Evolutionary conservation across 176 grass and related monocot genomes (phyloP), one percentile per base, ranked within the genome.

Genomic region (Paspalum notatum): DNA sequence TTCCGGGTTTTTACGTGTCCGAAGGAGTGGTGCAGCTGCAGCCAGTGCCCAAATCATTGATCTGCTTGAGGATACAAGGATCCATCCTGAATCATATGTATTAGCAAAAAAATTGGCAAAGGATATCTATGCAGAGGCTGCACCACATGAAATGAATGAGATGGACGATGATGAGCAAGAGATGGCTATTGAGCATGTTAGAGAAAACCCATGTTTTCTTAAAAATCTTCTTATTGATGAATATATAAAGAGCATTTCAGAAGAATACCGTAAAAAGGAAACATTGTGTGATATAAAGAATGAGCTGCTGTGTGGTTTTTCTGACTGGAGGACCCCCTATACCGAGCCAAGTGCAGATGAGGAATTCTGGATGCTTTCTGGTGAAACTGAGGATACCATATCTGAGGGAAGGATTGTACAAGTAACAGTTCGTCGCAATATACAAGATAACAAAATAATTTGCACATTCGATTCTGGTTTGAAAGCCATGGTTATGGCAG

Each of bases 331-430:
- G 82, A 79, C 8, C n/a, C 68, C 53, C n/a, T 96, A 76, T 80
- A 80, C 72, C 8, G 97, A 99, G 42, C 97, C 90, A 62, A 93
- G 52, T 56, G 74, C 90, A 41, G 93, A 99, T 15, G 91, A 99
- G 76, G 91, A 96, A 79, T 99, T 99, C 72, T 89, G 85, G 82
- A 88, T 99, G 97, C 91, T 99, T 71, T 93, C 92, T 74, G 97
- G 97, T 66, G 97, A 99, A 91, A 93, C 93, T 72, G 93, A 96
- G 27, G 93, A 99, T 72, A 90, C 87, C 51, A 93, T 99, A 84
- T 85, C 97, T 42, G 97, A 99, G 73, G 97, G 97, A 78, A 99
- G 89, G 75, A 83, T 96, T 93, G 97, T 99, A 71, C 93, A 96
- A 83, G 93, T 99, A 56, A 96, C 84, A 37, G 84, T 99, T 39